Conservation (phyloP, 208 protist species). For the Lotmaria passim region DNA sequence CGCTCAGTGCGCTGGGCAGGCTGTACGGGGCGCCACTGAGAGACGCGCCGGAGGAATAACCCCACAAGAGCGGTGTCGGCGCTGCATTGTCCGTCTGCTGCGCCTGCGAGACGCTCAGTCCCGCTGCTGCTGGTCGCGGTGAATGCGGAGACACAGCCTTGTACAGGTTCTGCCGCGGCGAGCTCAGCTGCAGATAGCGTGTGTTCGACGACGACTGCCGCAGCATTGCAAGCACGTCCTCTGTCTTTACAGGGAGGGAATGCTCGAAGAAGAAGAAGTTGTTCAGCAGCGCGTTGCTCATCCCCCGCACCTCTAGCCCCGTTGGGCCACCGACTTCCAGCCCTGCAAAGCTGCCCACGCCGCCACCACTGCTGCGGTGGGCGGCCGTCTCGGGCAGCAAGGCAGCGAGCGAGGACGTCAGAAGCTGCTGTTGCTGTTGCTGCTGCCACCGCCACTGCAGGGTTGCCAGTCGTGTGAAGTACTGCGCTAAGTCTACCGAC, state of each 20-base stretch:
- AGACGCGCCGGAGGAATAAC: not conserved
- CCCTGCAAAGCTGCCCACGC: not conserved
- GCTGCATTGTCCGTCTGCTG: conserved; percentile 14
- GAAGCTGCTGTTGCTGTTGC: not conserved
- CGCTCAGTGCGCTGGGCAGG: conserved; percentile 15
- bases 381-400: not conserved
- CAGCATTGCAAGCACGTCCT: conserved; percentile 15
- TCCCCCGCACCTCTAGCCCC: not conserved
- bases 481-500: conserved; percentile 31
- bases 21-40: not conserved
- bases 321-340: not conserved
- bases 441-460: conserved; percentile 26
- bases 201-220: conserved; percentile 6
- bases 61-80: conserved; percentile 6
- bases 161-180: conserved; percentile 17
- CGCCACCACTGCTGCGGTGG: not conserved
- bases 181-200: conserved; percentile 14
- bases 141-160: conserved; percentile 8
- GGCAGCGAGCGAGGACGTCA: not conserved
- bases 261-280: conserved; percentile 13
- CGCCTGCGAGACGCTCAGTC: not conserved
- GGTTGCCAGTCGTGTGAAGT: conserved; percentile 19
- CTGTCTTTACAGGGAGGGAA: conserved; percentile 1
- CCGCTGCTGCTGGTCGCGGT: not conserved
- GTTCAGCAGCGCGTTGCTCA: not conserved